These are phyloP conservation scores for Aspergillus melleus DNA, from an alignment of 2,329 filamentous ascomycete species.

Conservation along the genomic window DNA sequence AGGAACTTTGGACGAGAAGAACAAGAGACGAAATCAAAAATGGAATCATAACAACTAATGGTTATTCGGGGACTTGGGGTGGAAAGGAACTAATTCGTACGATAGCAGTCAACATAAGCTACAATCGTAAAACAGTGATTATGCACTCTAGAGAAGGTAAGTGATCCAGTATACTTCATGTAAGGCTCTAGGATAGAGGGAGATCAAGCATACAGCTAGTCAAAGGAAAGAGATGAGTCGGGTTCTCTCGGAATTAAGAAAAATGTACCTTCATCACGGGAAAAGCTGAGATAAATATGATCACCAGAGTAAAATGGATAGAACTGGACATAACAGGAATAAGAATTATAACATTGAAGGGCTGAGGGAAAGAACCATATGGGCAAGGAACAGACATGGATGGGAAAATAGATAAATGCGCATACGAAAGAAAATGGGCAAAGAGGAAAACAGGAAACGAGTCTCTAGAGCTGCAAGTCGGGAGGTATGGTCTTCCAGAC, in stretches of 20 bases:
- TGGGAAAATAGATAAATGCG: slow-evolving; percentile 4
- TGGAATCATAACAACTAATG: neutral
- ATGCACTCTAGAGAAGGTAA: slow-evolving; percentile 17
- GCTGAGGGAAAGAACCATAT: slow-evolving; percentile 1
- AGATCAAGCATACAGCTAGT: neutral
- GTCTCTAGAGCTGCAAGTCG: slow-evolving; percentile 37
- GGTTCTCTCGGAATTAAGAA: slow-evolving; percentile 24
- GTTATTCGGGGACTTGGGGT: neutral
- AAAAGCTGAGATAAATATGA: slow-evolving; percentile 7
- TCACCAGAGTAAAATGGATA: slow-evolving; percentile 11
- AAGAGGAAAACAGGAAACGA: slow-evolving; percentile 16
- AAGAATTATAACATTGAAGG: slow-evolving; percentile 1
- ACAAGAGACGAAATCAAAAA: neutral
- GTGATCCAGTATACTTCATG: slow-evolving; percentile 13
- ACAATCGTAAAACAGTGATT: slow-evolving; percentile 13
- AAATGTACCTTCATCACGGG: slow-evolving; percentile 20
- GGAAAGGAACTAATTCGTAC: neutral
- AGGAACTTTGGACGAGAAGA: too few species aligned
- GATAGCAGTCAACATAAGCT: slow-evolving; percentile 12
- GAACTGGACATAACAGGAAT: slow-evolving; percentile 8
- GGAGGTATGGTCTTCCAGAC: slow-evolving; percentile 28
- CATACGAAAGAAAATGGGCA: slow-evolving; percentile 3
- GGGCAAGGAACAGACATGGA: slow-evolving; percentile 6
- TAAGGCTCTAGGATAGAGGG: slow-evolving; percentile 16
- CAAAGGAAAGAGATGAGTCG: slow-evolving; percentile 20